These are phyloP conservation scores for Pseudoneurospora amorphoporcata DNA, from an alignment of 495 filamentous ascomycete species.

Conservation along the genomic window DNA sequence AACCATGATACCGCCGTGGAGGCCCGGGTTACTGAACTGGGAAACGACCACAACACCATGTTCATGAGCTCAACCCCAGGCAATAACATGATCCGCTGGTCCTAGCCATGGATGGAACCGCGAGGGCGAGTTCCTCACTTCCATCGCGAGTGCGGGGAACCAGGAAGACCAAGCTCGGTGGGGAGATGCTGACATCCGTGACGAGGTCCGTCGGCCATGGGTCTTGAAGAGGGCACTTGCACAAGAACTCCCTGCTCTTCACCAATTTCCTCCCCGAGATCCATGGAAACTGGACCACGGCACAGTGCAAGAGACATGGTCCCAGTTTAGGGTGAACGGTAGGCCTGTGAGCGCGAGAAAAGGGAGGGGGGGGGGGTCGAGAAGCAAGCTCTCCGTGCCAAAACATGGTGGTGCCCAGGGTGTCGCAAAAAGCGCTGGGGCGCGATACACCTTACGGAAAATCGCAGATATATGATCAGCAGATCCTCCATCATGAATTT, in stretches of 20 bases:
- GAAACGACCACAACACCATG: background rate
- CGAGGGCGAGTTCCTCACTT: background rate
- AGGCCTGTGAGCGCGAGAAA: background rate
- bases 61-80: background rate
- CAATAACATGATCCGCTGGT: background rate
- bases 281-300: background rate
- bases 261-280: background rate
- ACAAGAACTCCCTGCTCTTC: background rate
- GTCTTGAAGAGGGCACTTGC: conserved; percentile 5
- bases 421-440: background rate
- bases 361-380: background rate
- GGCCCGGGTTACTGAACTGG: background rate
- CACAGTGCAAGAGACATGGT: background rate
- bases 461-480: background rate
- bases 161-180: conserved; percentile 10
- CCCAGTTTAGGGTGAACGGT: background rate
- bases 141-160: conserved; percentile 14
- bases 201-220: conserved; percentile 9
- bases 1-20: background rate
- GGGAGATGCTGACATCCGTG: conserved; percentile 15
- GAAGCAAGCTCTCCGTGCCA: background rate
- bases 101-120: background rate
- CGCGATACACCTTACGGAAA: background rate
- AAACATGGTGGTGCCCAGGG: background rate
- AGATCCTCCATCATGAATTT: background rate